Percentiles rank a stretch among this genome's conserved stretches.
These are phyloP conservation scores for Globisporangium splendens DNA, from an alignment of 352 stramenopile genomes.

Conservation along the genomic window DNA sequence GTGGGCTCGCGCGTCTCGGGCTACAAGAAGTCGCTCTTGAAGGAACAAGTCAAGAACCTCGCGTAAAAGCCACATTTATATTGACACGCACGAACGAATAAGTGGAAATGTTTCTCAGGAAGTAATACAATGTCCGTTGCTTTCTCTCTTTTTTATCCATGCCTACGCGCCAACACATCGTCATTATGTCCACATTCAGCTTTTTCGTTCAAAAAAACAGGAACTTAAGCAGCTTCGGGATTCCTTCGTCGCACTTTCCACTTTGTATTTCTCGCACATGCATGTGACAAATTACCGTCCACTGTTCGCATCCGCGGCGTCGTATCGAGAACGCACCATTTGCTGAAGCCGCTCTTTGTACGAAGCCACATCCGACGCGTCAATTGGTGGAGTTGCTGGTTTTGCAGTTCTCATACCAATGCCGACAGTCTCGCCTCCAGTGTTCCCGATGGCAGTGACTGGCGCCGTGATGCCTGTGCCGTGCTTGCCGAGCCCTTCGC, in stretches of 20 bases:
- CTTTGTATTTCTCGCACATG: conserved; percentile 10
- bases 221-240: too few species aligned
- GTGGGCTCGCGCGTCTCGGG: conserved; percentile 62
- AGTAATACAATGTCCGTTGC: neutral
- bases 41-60: conserved; percentile 64
- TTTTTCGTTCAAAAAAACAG: too few species aligned
- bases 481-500: conserved; percentile 76
- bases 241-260: neutral
- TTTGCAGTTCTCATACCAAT: conserved; percentile 35
- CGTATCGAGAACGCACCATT: conserved; percentile 60
- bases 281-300: conserved; percentile 4
- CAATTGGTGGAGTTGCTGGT: conserved; percentile 22
- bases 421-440: conserved; percentile 42
- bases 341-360: conserved; percentile 65
- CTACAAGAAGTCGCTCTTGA: conserved; percentile 85
- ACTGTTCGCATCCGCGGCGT: conserved; percentile 20
- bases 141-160: neutral
- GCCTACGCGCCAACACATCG: neutral
- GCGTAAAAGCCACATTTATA: conserved; percentile 16
- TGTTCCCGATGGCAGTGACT: conserved; percentile 40
- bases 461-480: conserved; percentile 74
- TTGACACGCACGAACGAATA: neutral
- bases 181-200: neutral
- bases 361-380: conserved; percentile 43
- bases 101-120: neutral